Percentiles rank a stretch among this genome's conserved stretches.
These are phyloP conservation scores for Colletotrichum liaoningense DNA, from an alignment of 2,329 filamentous ascomycete genomes.

Conservation along the genomic window DNA sequence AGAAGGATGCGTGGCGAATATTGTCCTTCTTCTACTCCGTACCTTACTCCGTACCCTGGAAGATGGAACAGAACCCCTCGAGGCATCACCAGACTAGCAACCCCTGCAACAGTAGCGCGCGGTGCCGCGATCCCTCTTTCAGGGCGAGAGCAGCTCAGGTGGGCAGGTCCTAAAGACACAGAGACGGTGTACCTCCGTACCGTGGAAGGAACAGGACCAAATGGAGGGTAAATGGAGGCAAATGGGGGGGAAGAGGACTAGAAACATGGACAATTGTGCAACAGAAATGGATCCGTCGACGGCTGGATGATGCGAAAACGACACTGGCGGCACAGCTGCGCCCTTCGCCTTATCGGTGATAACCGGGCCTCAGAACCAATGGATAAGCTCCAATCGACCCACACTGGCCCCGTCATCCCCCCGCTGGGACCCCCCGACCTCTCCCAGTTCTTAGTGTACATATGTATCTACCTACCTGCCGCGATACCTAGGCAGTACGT, in stretches of 20 bases:
- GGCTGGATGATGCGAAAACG: conserved; percentile 28
- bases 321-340: not conserved
- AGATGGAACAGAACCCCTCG: not conserved
- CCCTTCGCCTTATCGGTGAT: conserved; percentile 14
- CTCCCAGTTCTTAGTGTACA: not conserved
- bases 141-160: not conserved
- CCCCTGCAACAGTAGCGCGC: conserved; percentile 1
- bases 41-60: conserved; percentile 7
- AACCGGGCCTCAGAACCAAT: conserved; percentile 4
- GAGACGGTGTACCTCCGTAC: no score
- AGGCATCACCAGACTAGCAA: not conserved
- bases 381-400: conserved; percentile 15
- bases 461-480: no score
- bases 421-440: conserved; percentile 1
- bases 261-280: not conserved
- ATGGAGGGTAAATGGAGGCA: not conserved
- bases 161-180: not conserved
- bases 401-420: not conserved
- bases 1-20: conserved; percentile 25
- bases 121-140: not conserved
- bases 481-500: no score
- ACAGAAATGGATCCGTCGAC: conserved; percentile 11
- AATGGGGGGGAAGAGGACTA: not conserved
- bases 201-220: not conserved
- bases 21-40: conserved; percentile 7